A percentile compares a stretch with the other conserved stretches of the same genome.
Conservation (phyloP, 1,284 basidiomycete species). For the Tylopilus sp. region DNA sequence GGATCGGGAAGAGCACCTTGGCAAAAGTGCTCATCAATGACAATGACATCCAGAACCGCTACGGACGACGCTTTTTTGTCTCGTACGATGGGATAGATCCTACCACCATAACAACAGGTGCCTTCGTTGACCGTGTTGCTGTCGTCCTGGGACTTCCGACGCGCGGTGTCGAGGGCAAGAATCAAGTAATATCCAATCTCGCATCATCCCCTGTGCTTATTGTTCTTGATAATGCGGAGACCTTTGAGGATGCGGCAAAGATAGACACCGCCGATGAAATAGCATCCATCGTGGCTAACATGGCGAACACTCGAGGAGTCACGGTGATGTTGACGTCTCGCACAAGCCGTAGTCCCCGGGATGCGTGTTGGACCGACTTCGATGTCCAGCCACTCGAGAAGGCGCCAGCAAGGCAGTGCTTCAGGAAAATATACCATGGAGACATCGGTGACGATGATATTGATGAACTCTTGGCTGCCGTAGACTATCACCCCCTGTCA, state of each 20-base stretch:
- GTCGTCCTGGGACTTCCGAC: neutral
- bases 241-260: neutral
- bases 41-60: neutral
- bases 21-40: neutral
- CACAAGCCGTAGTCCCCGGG: neutral
- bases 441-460: neutral
- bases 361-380: neutral
- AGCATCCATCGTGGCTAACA: neutral
- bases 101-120: neutral
- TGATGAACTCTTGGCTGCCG: neutral
- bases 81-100: neutral
- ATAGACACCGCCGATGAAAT: neutral
- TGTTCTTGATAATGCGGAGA: neutral
- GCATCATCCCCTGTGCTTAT: neutral
- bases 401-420: neutral
- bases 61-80: neutral
- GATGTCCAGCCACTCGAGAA: neutral
- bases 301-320: neutral
- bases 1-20: neutral
- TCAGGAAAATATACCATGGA: neutral
- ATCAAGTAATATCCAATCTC: neutral
- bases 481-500: neutral
- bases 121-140: neutral
- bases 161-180: neutral
- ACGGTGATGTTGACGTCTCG: neutral